Evolutionary conservation across 2,329 filamentous ascomycete genomes (phyloP).

Genomic region (Alternaria atra): DNA sequence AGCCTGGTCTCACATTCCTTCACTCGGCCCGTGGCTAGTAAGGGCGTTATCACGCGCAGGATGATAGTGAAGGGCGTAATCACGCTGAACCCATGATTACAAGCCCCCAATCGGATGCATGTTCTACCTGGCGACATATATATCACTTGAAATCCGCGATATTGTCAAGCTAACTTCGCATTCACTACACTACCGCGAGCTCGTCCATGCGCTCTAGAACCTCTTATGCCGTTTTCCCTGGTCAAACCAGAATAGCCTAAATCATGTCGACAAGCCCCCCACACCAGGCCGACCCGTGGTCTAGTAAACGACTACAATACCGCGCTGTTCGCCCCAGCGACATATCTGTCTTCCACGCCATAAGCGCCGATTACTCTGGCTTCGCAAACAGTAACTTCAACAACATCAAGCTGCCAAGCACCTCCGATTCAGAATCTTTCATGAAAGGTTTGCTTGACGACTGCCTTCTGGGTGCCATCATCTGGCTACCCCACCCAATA

Average conservation of each 20-base stretch:
- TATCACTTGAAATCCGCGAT: not conserved
- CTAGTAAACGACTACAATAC: conserved; percentile 34
- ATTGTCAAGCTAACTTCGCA: rapidly evolving
- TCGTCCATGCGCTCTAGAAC: not conserved
- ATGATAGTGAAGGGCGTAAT: not conserved
- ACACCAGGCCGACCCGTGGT: not conserved
- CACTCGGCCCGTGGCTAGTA: not conserved
- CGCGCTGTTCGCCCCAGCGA: conserved; percentile 37
- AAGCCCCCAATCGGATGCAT: not conserved
- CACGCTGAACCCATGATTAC: not conserved
- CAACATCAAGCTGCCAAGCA: conserved; percentile 31
- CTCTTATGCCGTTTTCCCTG: not conserved
- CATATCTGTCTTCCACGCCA: conserved; percentile 33
- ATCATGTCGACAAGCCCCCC: not conserved
- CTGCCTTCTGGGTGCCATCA: conserved; percentile 33
- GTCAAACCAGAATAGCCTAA: not conserved
- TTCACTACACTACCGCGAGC: not conserved
- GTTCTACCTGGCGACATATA: not conserved
- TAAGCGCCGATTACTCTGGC: conserved; percentile 35
- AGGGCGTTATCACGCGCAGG: not conserved
- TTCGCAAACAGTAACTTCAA: conserved; percentile 37
- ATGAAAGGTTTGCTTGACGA: conserved; percentile 29
- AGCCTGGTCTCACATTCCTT: not conserved
- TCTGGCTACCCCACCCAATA: conserved; percentile 23
- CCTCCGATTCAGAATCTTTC: conserved; percentile 23